Evolutionary conservation across 2,329 filamentous ascomycete species (phyloP).

Genomic region (Stachybotrys chartarum): DNA sequence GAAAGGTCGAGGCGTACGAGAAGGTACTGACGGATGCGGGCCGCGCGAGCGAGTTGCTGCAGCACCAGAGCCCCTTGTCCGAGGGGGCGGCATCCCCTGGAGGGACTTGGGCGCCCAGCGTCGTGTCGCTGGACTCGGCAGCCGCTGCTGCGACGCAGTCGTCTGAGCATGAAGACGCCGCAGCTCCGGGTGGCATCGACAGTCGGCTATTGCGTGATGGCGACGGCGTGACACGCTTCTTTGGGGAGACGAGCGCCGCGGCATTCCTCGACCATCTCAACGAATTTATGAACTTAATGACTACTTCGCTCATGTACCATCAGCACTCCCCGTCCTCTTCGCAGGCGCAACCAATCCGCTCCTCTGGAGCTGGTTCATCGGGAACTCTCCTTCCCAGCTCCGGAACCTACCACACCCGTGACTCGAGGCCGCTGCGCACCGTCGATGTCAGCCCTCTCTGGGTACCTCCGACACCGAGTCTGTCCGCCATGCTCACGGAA

Average conservation of each 20-base stretch:
- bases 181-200: constrained; percentile 17
- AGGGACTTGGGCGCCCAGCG: not conserved
- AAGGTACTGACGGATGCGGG: constrained; percentile 24
- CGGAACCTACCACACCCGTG: constrained; percentile 39
- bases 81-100: not conserved
- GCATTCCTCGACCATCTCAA: constrained; percentile 43
- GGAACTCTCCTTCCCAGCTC: constrained; percentile 29
- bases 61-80: constrained; percentile 12
- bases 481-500: constrained; percentile 29
- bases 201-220: constrained; percentile 36
- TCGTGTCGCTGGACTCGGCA: not conserved
- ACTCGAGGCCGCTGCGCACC: constrained; percentile 32
- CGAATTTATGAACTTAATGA: constrained; percentile 34
- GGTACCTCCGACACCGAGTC: constrained; percentile 28
- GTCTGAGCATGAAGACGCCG: constrained; percentile 11
- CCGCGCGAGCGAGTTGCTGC: constrained; percentile 17
- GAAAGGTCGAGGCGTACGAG: constrained; percentile 32
- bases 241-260: constrained; percentile 42
- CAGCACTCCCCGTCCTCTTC: not conserved
- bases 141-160: constrained; percentile 4
- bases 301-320: constrained; percentile 18
- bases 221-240: constrained; percentile 36
- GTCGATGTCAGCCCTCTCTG: constrained; percentile 29
- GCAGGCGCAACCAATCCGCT: not conserved
- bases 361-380: not conserved